Evolutionary conservation across 352 stramenopile genomes (phyloP).

Genomic region (Aphanomyces cochlioides): DNA sequence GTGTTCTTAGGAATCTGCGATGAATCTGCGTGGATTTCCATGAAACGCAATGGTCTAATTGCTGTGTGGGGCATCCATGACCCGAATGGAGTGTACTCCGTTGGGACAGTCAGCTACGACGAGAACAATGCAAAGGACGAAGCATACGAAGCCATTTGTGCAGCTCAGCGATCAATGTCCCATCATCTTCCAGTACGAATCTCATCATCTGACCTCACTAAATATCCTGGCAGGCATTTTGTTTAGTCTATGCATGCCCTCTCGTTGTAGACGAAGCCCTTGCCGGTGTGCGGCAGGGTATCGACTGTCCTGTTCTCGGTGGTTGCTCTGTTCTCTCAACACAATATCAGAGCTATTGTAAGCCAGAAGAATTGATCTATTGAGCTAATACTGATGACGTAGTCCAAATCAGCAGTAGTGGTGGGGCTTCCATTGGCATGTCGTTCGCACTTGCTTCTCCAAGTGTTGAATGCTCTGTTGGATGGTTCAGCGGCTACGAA

Average conservation of each 20-base stretch:
- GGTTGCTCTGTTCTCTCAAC: slow-evolving; percentile 77
- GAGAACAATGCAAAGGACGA: slow-evolving; percentile 76
- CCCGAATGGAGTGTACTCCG: slow-evolving; percentile 71
- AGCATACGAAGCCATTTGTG: slow-evolving; percentile 68
- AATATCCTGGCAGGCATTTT: slow-evolving; percentile 42
- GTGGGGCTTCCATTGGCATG: slow-evolving; percentile 67
- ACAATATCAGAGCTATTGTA: slow-evolving; percentile 40
- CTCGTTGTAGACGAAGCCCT: slow-evolving; percentile 80
- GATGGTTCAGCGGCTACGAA: slow-evolving; percentile 80
- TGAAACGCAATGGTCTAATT: slow-evolving; percentile 78
- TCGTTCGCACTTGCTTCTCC: slow-evolving; percentile 80
- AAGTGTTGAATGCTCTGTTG: slow-evolving; percentile 82
- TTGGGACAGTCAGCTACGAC: slow-evolving; percentile 76
- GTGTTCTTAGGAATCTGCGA: slow-evolving; percentile 62
- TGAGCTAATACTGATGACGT: slow-evolving; percentile 52
- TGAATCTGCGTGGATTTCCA: slow-evolving; percentile 82
- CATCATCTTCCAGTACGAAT: not conserved
- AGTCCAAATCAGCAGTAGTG: slow-evolving; percentile 84
- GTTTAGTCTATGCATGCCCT: slow-evolving; percentile 72
- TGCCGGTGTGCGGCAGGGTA: slow-evolving; percentile 72
- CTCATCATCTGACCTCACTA: not conserved
- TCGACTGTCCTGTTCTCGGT: slow-evolving; percentile 76
- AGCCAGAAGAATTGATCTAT: not conserved
- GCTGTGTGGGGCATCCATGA: slow-evolving; percentile 86
- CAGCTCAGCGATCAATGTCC: slow-evolving; percentile 31